Conservation (phyloP, 78 protist genomes). For the Dictyostelium brefeldianum region DNA sequence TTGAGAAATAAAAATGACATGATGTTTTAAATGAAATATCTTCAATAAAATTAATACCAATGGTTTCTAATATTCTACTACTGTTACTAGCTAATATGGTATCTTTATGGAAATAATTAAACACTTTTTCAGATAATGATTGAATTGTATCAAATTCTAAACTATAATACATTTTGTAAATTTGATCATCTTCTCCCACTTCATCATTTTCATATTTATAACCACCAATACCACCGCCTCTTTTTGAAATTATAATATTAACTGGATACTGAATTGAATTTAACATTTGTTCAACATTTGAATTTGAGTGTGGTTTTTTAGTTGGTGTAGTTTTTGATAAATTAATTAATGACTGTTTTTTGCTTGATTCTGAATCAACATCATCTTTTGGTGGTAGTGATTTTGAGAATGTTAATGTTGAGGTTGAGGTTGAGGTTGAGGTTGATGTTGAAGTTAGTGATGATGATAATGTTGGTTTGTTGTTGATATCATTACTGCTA, state of each 20-base stretch:
- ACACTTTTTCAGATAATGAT: background rate
- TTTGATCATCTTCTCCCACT: background rate
- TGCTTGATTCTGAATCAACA: no score
- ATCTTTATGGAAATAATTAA: background rate
- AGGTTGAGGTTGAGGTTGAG: no score
- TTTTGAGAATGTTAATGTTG: background rate
- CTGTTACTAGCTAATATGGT: no score
- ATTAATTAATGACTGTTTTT: background rate
- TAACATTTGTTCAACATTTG: background rate
- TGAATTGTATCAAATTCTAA: conserved; percentile 29
- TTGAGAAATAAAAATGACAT: conserved; percentile 15
- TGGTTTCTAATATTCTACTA: background rate
- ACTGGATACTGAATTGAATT: conserved; percentile 18
- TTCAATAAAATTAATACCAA: background rate
- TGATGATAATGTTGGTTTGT: background rate
- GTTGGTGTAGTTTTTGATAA: background rate
- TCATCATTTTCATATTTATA: background rate
- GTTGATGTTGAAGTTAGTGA: no score
- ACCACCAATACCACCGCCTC: no score
- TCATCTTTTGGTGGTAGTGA: background rate
- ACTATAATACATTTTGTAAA: conserved; percentile 15
- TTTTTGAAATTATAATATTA: background rate
- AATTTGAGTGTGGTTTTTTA: background rate
- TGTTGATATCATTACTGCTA: background rate
- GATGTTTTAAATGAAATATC: conserved; percentile 42